phyloP scores from a whole-genome alignment of 2,329 filamentous ascomycete genomes.

The Penicillium aurantiogriseum region DNA sequence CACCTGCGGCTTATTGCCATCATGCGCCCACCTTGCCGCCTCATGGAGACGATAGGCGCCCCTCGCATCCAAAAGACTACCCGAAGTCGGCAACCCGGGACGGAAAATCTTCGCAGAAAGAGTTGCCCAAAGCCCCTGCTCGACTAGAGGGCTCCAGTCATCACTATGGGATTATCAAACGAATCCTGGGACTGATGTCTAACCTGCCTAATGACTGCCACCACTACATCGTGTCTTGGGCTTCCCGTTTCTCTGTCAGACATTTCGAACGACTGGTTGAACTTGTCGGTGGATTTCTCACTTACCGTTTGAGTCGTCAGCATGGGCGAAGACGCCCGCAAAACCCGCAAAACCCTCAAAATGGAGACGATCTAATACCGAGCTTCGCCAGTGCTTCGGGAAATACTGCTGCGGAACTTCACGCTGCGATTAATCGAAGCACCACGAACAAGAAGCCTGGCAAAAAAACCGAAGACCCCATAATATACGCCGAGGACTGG shows the following conservation, averaged over 20 bases:
- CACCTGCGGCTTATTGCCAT: constrained; percentile 31
- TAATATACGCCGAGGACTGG: constrained; percentile 80
- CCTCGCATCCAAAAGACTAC: constrained; percentile 28
- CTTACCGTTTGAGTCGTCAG: constrained; percentile 72
- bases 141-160: constrained; percentile 55
- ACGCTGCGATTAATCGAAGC: constrained; percentile 67
- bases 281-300: constrained; percentile 73
- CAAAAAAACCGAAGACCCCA: constrained; percentile 50
- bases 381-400: constrained; percentile 66
- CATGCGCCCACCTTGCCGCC: constrained; percentile 16
- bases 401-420: constrained; percentile 66
- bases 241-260: constrained; percentile 65
- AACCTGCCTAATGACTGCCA: constrained; percentile 75
- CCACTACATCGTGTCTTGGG: constrained; percentile 73
- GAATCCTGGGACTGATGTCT: constrained; percentile 75
- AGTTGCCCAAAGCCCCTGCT: constrained; percentile 21
- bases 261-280: constrained; percentile 75
- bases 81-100: constrained; percentile 19
- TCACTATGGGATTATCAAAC: constrained; percentile 81
- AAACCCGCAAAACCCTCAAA: constrained; percentile 57
- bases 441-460: constrained; percentile 53
- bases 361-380: constrained; percentile 61
- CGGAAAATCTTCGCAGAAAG: constrained; percentile 18
- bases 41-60: constrained; percentile 27
- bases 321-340: constrained; percentile 64